These are phyloP conservation scores for Thymus mandschuricus DNA, from an alignment of 257 asterid species.

Conservation along the genomic window DNA sequence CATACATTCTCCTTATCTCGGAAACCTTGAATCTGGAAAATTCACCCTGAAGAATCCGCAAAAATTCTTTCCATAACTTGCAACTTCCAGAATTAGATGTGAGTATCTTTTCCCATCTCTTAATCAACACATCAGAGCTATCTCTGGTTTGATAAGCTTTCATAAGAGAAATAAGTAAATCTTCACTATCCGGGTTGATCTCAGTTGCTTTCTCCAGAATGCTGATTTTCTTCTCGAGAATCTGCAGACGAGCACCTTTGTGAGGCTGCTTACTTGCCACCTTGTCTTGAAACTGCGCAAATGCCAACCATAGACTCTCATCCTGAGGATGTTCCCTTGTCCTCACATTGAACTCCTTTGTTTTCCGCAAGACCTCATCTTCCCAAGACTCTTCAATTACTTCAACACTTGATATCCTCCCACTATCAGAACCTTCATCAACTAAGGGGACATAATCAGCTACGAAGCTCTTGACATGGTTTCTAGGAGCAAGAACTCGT, in stretches of 20 bases:
- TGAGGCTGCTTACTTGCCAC: slow-evolving; percentile 88
- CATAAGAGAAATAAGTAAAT: slow-evolving; percentile 81
- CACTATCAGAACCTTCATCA: slow-evolving; percentile 47
- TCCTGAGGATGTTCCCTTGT: slow-evolving; percentile 92
- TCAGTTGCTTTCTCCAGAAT: slow-evolving; percentile 95
- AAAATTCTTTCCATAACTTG: slow-evolving; percentile 91
- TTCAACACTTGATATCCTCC: slow-evolving; percentile 32
- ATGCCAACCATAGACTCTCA: slow-evolving; percentile 75
- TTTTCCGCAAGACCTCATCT: slow-evolving; percentile 78
- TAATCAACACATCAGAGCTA: slow-evolving; percentile 65
- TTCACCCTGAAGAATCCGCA: slow-evolving; percentile 77
- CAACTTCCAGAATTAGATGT: slow-evolving; percentile 74
- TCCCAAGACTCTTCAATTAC: slow-evolving; percentile 93
- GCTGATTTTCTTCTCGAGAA: slow-evolving; percentile 92
- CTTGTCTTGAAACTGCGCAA: slow-evolving; percentile 91
- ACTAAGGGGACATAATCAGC: slow-evolving; percentile 64
- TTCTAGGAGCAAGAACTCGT: slow-evolving; percentile 56
- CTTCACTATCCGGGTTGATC: slow-evolving; percentile 88
- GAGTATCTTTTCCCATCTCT: slow-evolving; percentile 91
- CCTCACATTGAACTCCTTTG: slow-evolving; percentile 81
- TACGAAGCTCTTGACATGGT: slow-evolving; percentile 38
- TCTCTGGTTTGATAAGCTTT: slow-evolving; percentile 83
- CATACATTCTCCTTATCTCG: slow-evolving; percentile 88
- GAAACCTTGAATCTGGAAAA: slow-evolving; percentile 96
- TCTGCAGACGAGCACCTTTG: slow-evolving; percentile 92